Conservation (phyloP, 2,329 filamentous ascomycete species). For the Dothidotthia symphoricarpi region DNA sequence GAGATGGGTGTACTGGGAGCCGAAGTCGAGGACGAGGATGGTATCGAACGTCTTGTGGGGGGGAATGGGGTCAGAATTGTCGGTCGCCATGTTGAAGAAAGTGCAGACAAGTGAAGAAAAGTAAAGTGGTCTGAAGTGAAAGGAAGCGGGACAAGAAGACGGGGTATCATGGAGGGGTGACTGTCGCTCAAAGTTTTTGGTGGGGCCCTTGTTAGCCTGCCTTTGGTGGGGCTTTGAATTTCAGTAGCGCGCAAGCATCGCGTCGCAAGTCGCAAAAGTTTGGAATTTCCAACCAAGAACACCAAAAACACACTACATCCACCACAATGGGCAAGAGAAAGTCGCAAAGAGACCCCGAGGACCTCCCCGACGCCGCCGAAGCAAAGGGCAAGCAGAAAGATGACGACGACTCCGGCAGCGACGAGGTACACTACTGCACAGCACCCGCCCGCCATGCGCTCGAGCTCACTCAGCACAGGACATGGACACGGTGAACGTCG, state of each 20-base stretch:
- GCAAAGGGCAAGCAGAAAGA: constrained; percentile 28
- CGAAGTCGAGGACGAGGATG: constrained; percentile 71
- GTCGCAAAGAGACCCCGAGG: constrained; percentile 33
- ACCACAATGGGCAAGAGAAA: constrained; percentile 40
- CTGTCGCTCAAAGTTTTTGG: no score
- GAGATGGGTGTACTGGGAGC: constrained; percentile 70
- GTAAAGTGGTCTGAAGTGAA: constrained; percentile 6
- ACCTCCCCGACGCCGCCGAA: constrained; percentile 37
- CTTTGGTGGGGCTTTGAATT: no score
- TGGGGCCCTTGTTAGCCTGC: neutral
- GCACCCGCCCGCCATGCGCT: constrained; percentile 7
- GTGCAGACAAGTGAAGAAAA: constrained; percentile 5
- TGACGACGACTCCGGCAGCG: constrained; percentile 40
- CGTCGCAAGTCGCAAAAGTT: neutral
- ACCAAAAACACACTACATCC: constrained; percentile 8
- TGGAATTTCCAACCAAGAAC: constrained; percentile 2
- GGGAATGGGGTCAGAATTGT: constrained; percentile 44
- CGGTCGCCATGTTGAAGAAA: constrained; percentile 37
- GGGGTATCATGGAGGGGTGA: neutral
- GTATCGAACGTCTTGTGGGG: constrained; percentile 60
- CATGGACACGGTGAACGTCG: constrained; percentile 87
- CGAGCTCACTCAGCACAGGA: constrained; percentile 56
- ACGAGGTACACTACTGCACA: constrained; percentile 41
- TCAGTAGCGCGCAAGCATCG: constrained; percentile 7
- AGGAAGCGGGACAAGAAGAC: constrained; percentile 4